These are phyloP conservation scores for Fraxinus dipetala DNA, from an alignment of 305 asterid species.

Conservation along the genomic window DNA sequence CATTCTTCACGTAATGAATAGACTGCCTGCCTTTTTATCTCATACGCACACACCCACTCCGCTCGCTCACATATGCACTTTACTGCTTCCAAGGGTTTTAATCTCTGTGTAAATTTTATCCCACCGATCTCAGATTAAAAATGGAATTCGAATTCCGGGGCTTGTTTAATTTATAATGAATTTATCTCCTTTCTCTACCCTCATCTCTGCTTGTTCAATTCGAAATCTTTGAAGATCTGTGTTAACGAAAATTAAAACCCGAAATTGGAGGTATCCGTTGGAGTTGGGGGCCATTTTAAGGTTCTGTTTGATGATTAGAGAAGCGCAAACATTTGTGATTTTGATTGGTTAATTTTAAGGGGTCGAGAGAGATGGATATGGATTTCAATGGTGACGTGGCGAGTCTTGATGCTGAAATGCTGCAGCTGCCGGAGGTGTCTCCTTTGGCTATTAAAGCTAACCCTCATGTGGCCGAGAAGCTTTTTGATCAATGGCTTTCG, in stretches of 20 bases:
- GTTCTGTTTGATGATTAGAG: constrained; percentile 38
- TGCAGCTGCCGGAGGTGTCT: constrained; percentile 92
- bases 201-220: constrained; percentile 19
- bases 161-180: constrained; percentile 5
- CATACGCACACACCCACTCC: not conserved
- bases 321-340: constrained; percentile 31
- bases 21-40: not conserved
- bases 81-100: constrained; percentile 43
- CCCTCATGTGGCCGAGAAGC: constrained; percentile 60
- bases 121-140: constrained; percentile 31
- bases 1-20: not conserved
- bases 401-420: constrained; percentile 74
- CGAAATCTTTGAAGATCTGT: constrained; percentile 32
- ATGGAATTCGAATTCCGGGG: constrained; percentile 21
- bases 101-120: constrained; percentile 26
- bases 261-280: constrained; percentile 11
- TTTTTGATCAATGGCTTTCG: constrained; percentile 93
- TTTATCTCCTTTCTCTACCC: constrained; percentile 16
- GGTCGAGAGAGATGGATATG: constrained; percentile 61
- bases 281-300: constrained; percentile 19
- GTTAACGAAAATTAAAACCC: constrained; percentile 7
- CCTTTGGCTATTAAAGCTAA: constrained; percentile 76
- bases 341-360: constrained; percentile 19
- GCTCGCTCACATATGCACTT: not conserved
- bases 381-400: constrained; percentile 78